Percentiles rank a stretch among this genome's conserved stretches.
These are phyloP conservation scores for Cryphonectria carpinicola DNA, from an alignment of 2,329 filamentous ascomycete genomes.

Conservation along the genomic window DNA sequence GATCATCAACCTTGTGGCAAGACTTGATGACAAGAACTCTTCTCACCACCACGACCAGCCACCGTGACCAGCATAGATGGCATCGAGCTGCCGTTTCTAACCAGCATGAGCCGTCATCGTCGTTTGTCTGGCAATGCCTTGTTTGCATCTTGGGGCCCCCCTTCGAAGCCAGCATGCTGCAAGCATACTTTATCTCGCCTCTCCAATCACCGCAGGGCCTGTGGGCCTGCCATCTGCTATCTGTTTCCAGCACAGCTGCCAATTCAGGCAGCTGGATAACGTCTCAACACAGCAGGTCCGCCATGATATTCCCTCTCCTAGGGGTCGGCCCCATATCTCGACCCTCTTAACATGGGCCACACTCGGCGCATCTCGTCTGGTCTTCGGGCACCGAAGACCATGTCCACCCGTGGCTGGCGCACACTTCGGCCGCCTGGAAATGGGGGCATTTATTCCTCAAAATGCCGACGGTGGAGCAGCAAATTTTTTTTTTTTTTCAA, in stretches of 20 bases:
- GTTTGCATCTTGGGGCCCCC: neutral
- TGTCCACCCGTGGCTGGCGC: neutral
- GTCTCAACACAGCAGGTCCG: slow-evolving; percentile 14
- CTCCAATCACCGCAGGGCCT: neutral
- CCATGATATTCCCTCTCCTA: neutral
- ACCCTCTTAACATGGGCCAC: slow-evolving; percentile 1
- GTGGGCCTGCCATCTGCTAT: neutral
- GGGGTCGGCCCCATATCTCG: neutral
- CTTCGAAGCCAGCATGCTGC: neutral
- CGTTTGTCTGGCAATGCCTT: neutral
- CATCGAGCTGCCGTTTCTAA: neutral
- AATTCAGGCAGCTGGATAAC: neutral
- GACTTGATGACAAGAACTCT: neutral
- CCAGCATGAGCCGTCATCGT: neutral
- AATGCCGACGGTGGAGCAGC: slow-evolving; percentile 6
- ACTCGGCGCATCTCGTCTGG: neutral
- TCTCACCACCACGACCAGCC: neutral
- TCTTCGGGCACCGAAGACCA: slow-evolving; percentile 20
- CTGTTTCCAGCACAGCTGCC: neutral
- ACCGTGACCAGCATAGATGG: too few relatives aligned
- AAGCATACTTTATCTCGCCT: neutral
- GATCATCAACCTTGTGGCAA: neutral
- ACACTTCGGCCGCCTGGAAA: neutral
- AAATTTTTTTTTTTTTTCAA: neutral
- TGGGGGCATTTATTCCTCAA: neutral